These are phyloP conservation scores for Pulicaria dysenterica DNA, from an alignment of 129 eudicot genomes.

Conservation along the genomic window DNA sequence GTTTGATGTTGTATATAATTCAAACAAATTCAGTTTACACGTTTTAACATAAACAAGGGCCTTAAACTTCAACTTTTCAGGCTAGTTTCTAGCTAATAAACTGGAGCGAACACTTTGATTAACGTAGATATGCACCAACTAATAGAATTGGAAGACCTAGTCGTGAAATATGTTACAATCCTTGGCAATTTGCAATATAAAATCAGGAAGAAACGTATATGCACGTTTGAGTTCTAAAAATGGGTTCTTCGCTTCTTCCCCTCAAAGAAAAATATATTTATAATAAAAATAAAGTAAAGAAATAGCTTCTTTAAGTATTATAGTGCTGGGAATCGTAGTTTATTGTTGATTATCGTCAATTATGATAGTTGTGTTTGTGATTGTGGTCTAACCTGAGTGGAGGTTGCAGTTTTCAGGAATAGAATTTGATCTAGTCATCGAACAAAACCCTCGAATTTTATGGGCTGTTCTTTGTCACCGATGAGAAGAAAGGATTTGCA, in stretches of 20 bases:
- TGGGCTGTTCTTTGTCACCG: not conserved
- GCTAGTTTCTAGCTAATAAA: not conserved
- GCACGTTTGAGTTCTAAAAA: not conserved
- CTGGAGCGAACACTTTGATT: not conserved
- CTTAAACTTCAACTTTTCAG: not conserved
- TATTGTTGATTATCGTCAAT: not conserved
- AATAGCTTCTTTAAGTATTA: not conserved
- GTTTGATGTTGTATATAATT: not conserved
- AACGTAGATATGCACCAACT: not conserved
- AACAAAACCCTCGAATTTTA: slow-evolving; percentile 1
- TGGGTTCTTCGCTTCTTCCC: not conserved
- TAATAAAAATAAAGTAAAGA: not conserved
- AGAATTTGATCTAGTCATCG: slow-evolving; percentile 18
- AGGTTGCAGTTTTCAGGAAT: slow-evolving; percentile 8
- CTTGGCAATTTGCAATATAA: not conserved
- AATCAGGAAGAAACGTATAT: not conserved
- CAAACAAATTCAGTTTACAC: not conserved
- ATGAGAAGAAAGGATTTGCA: not conserved
- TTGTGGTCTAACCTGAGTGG: slow-evolving; percentile 23
- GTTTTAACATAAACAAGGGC: not conserved
- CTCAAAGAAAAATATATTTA: too few relatives aligned
- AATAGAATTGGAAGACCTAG: not conserved
- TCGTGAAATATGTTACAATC: not conserved
- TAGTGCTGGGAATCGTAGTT: not conserved
- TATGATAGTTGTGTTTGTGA: slow-evolving; percentile 8